These are phyloP conservation scores for Solanum commersonii DNA, from an alignment of 257 asterid genomes.

Conservation along the genomic window DNA sequence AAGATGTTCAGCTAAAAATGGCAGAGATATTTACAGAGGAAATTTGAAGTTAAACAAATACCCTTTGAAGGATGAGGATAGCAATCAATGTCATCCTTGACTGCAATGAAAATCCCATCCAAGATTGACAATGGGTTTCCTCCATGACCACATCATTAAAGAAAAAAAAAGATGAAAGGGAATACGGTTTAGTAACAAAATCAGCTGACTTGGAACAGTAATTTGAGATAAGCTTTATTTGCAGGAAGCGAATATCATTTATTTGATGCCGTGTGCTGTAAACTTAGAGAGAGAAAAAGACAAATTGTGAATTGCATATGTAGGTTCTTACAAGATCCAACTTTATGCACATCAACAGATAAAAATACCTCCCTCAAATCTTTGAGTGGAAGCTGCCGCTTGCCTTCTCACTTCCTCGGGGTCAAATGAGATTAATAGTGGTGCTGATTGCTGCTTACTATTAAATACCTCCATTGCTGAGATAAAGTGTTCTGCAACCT, in stretches of 20 bases:
- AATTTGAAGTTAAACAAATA: slow-evolving; percentile 14
- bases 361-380: slow-evolving; percentile 80
- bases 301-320: neutral
- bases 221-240: neutral
- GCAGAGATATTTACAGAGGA: neutral
- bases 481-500: slow-evolving; percentile 97
- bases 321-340: neutral
- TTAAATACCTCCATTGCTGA: slow-evolving; percentile 66
- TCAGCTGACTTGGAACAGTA: neutral
- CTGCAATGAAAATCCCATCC: slow-evolving; percentile 89
- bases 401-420: slow-evolving; percentile 77
- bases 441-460: slow-evolving; percentile 50
- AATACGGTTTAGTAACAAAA: neutral
- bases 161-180: slow-evolving; percentile 2
- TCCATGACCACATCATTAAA: slow-evolving; percentile 23
- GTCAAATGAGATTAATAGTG: slow-evolving; percentile 66
- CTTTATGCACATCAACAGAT: neutral
- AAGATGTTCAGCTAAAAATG: neutral
- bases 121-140: slow-evolving; percentile 73
- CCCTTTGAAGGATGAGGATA: slow-evolving; percentile 82
- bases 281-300: neutral
- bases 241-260: neutral
- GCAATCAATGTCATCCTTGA: slow-evolving; percentile 96
- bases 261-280: neutral
- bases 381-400: slow-evolving; percentile 84